A percentile compares a stretch with the other conserved stretches of the same genome.
phyloP scores from a whole-genome alignment of 2,329 filamentous ascomycete species.

The Fusarium floridanum region DNA sequence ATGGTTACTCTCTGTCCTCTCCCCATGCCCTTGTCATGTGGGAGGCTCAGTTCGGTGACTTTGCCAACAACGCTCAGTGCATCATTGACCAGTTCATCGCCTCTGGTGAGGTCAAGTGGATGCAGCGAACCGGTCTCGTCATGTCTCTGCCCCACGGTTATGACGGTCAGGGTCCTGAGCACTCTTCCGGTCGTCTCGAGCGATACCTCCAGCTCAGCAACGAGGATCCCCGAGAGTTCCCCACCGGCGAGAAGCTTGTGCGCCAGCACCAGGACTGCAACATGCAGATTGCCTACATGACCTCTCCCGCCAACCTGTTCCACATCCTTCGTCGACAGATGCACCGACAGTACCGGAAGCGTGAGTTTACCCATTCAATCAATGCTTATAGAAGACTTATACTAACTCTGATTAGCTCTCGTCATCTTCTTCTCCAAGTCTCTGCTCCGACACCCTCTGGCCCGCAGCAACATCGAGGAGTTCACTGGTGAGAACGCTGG shows the following conservation, averaged over 20 bases:
- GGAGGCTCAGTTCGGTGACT: conserved; percentile 99
- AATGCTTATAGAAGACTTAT: not conserved
- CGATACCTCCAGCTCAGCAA: conserved; percentile 97
- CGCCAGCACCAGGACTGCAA: conserved; percentile 99
- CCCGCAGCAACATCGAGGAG: conserved; percentile 89
- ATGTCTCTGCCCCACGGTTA: conserved; percentile 98
- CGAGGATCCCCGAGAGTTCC: conserved; percentile 96
- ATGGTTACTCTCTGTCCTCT: conserved; percentile 96
- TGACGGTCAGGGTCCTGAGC: conserved; percentile 97
- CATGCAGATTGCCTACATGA: conserved; percentile 98
- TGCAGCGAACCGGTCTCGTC: conserved; percentile 96
- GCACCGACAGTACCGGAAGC: conserved; percentile 99
- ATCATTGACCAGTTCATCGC: conserved; percentile 99
- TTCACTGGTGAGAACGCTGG: conserved; percentile 87
- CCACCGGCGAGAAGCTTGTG: conserved; percentile 86
- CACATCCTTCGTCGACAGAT: conserved; percentile 97
- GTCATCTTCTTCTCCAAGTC: conserved; percentile 99
- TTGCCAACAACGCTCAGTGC: conserved; percentile 99
- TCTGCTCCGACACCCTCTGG: conserved; percentile 91
- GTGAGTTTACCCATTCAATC: conserved; percentile 67
- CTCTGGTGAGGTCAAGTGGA: conserved; percentile 98
- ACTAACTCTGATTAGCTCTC: conserved; percentile 67
- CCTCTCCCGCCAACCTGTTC: conserved; percentile 95
- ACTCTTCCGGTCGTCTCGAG: conserved; percentile 97
- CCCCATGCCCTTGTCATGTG: conserved; percentile 98